Percentiles rank a stretch among this genome's conserved stretches.
These are phyloP conservation scores for Wallacemonas sp. DNA, from an alignment of 208 protist species.

Conservation along the genomic window DNA sequence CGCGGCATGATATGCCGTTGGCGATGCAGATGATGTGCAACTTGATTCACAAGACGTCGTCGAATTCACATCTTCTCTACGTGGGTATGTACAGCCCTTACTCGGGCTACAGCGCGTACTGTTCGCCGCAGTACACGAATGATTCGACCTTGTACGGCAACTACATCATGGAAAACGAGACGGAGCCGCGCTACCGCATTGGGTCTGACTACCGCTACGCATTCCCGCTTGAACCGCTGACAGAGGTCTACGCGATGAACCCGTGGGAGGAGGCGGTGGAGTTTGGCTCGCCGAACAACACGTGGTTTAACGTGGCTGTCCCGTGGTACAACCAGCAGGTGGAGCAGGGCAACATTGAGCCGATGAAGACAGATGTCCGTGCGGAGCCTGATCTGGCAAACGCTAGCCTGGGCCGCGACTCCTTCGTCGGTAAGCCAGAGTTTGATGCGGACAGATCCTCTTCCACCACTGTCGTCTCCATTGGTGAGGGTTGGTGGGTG, in stretches of 20 bases:
- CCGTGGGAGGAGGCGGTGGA: constrained; percentile 39
- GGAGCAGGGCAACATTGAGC: background rate
- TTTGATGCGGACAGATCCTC: no score
- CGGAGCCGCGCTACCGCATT: constrained; percentile 42
- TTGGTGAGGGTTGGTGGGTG: constrained; percentile 24
- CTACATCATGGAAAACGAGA: constrained; percentile 31
- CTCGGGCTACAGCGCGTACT: constrained; percentile 64
- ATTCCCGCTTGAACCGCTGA: constrained; percentile 23
- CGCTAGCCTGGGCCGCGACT: no score
- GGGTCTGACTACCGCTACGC: constrained; percentile 24
- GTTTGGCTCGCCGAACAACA: constrained; percentile 36
- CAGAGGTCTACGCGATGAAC: constrained; percentile 35
- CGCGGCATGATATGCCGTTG: constrained; percentile 33
- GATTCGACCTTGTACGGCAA: constrained; percentile 26
- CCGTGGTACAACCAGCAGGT: constrained; percentile 28
- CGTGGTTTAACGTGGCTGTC: constrained; percentile 39
- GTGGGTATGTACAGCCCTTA: constrained; percentile 48
- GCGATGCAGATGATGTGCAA: constrained; percentile 56
- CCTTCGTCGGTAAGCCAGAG: no score
- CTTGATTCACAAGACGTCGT: constrained; percentile 5
- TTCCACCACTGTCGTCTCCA: background rate
- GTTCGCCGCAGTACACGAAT: constrained; percentile 45
- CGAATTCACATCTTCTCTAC: constrained; percentile 34
- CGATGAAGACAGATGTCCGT: no score
- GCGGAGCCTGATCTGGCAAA: no score